phyloP scores from a whole-genome alignment of 345 rosid species.

The Jatropha curcas region DNA sequence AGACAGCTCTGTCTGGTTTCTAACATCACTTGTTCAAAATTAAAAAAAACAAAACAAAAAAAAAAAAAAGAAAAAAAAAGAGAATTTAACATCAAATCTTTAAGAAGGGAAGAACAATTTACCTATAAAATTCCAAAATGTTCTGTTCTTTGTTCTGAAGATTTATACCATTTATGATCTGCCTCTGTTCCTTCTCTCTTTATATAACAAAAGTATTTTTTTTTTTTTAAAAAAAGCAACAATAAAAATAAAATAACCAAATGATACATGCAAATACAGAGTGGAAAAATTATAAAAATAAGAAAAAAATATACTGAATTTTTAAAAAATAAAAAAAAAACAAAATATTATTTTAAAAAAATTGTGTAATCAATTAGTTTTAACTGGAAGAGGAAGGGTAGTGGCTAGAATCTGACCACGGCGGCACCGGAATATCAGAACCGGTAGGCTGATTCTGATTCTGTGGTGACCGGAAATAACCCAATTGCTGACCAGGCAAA shows the following conservation, averaged over 20 bases:
- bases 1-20: background rate
- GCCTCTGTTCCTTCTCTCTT: background rate
- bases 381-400: constrained; percentile 16
- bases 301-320: background rate
- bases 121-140: too few species aligned
- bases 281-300: background rate
- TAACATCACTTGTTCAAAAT: background rate
- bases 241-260: background rate
- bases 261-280: background rate
- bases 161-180: too few species aligned
- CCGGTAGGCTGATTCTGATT: constrained; percentile 8
- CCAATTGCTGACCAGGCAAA: constrained; percentile 37
- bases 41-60: too few species aligned
- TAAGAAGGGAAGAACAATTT: background rate
- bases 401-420: constrained; percentile 27
- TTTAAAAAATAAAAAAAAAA: background rate
- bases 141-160: background rate
- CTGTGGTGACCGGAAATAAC: constrained; percentile 16
- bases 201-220: background rate
- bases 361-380: background rate
- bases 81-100: background rate
- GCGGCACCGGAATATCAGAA: constrained; percentile 14
- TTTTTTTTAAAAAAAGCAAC: background rate
- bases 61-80: too few species aligned
- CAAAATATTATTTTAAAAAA: background rate